Conservation (phyloP, 345 rosid genomes). For the Gossypium herbaceum region DNA sequence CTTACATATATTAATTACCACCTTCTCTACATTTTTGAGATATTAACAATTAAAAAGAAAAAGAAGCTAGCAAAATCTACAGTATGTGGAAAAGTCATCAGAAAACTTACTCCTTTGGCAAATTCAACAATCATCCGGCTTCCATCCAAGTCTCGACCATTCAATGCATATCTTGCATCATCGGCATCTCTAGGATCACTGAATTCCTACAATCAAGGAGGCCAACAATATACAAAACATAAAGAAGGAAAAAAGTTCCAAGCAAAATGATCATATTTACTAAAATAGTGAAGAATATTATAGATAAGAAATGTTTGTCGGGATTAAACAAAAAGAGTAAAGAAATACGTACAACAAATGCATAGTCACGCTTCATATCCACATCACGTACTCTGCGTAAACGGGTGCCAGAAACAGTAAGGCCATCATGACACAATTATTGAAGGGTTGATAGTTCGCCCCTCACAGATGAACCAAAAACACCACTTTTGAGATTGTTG, state of each 20-base stretch:
- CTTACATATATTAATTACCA: background rate
- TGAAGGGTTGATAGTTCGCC: conserved; percentile 75
- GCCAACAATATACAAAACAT: background rate
- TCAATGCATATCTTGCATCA: conserved; percentile 63
- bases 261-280: conserved; percentile 26
- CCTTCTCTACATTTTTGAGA: background rate
- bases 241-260: background rate
- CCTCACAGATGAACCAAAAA: conserved; percentile 84
- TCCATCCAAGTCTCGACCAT: conserved; percentile 72
- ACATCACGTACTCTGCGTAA: conserved; percentile 91
- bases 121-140: conserved; percentile 75
- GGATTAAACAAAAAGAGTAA: background rate
- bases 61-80: background rate
- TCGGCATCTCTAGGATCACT: conserved; percentile 80
- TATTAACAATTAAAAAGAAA: background rate
- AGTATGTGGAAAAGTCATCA: background rate
- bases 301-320: background rate
- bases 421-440: conserved; percentile 88
- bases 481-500: conserved; percentile 82
- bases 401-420: conserved; percentile 87
- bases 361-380: conserved; percentile 96
- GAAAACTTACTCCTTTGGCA: conserved; percentile 57
- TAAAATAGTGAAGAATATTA: background rate
- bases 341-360: conserved; percentile 70
- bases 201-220: conserved; percentile 47